Evolutionary conservation across 176 grass and related monocot species (phyloP), one percentile per base, ranked within the genome.

Genomic region (Avena eriantha): DNA sequence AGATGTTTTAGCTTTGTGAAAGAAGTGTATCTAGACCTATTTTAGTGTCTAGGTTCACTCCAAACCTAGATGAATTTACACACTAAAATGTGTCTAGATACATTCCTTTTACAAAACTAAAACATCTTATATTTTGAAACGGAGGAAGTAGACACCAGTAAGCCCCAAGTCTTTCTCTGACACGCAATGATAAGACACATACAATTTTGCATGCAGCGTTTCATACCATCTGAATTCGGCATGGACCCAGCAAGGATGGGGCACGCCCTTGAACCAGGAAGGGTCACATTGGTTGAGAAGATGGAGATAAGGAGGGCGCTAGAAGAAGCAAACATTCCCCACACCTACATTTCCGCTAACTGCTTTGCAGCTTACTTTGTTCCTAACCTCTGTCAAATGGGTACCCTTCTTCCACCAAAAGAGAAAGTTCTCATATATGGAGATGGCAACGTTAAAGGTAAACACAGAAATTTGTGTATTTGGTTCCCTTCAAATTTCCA

Each of bases 201-300:
- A 61, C 3, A 61, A 63, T 61, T 63, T 46, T 46, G 23, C 43
- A 21, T 80, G 51, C 88, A 94, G 88, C 80, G 86, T 29, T 97
- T 87, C 74, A 5, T 94, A 45, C 95, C 92, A 3, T 97, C 95
- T 1, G 90, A 97, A 48, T 97, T 94, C 1, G 95, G 92, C 14
- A 76, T 82, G 59, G 92, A 97, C 63, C 89, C 89, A 8, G 67
- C 80, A 1, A 85, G 80, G 26, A 92, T 97, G 95, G 69, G 6
- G 0, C 54, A 92, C 22, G 90, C 95, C n/a, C 80, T 91, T 45
- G 89, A 80, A 66, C 92, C 88, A 1, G 92, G 92, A 10, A 89
- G 75, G 33, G 15, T 61, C 69, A 0, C 81, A 12, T 94, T 97
- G 22, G 71, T 49, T 0, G 86, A 89, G 0, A 94, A 97, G 77